Percentiles rank a stretch among this genome's conserved stretches.
These are phyloP conservation scores for Syncephalastrum racemosum DNA, from an alignment of 371 early-diverging fungal genomes.

Conservation along the genomic window DNA sequence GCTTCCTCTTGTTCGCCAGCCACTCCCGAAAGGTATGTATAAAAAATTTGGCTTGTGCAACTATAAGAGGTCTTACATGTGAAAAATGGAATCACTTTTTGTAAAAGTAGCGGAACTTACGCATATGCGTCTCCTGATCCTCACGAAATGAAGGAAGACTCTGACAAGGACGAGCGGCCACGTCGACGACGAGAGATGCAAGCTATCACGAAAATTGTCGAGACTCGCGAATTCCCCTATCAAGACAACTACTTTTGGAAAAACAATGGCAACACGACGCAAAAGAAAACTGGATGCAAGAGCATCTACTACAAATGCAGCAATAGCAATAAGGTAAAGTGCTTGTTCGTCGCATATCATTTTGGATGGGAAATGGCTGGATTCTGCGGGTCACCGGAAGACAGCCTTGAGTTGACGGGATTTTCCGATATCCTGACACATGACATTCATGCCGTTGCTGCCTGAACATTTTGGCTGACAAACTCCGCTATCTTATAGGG, in stretches of 20 bases:
- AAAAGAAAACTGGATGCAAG: conserved; percentile 54
- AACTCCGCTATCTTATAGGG: conserved; percentile 23
- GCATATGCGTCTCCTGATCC: conserved; percentile 34
- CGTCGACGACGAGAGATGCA: conserved; percentile 57
- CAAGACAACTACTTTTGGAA: conserved; percentile 51
- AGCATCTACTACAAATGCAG: conserved; percentile 57
- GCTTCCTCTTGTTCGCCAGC: too few species aligned
- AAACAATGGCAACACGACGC: conserved; percentile 58
- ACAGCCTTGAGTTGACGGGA: conserved; percentile 5
- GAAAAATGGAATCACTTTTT: too few species aligned
- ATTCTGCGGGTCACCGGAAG: conserved; percentile 7
- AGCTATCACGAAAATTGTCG: conserved; percentile 54
- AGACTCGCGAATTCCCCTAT: conserved; percentile 47
- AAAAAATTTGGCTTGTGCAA: too few species aligned
- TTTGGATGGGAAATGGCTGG: conserved; percentile 13
- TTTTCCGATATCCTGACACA: conserved; percentile 1
- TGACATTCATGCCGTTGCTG: conserved; percentile 18
- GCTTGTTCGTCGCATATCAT: background rate
- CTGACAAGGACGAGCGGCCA: conserved; percentile 21
- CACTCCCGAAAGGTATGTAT: too few species aligned
- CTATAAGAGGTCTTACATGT: background rate
- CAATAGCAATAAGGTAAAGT: conserved; percentile 33
- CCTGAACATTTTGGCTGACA: conserved; percentile 32
- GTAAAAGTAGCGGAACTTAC: too few species aligned
- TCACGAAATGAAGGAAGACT: conserved; percentile 15